A percentile compares a stretch with the other conserved stretches of the same genome.
These are phyloP conservation scores for Oenanthe sinensis DNA, from an alignment of 129 eudicot species.

Conservation along the genomic window DNA sequence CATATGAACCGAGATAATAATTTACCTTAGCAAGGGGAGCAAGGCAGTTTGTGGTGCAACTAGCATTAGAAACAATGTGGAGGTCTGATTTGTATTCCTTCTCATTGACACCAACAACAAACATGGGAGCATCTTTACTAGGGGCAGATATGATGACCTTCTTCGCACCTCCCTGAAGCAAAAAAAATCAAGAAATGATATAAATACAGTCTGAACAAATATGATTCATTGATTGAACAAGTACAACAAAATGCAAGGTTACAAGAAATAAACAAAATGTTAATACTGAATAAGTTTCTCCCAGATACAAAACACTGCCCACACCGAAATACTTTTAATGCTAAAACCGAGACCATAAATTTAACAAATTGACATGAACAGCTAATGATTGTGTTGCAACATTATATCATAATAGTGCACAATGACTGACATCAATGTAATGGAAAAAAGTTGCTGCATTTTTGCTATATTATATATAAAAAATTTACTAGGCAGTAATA, in stretches of 20 bases:
- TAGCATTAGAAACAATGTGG: slow-evolving; percentile 63
- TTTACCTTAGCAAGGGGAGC: slow-evolving; percentile 62
- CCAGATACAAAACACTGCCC: not conserved
- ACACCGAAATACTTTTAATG: not conserved
- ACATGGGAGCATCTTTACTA: slow-evolving; percentile 71
- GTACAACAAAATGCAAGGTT: not conserved
- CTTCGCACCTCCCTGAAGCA: slow-evolving; percentile 59
- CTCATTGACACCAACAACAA: slow-evolving; percentile 71
- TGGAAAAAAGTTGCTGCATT: not conserved
- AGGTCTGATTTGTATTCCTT: slow-evolving; percentile 54
- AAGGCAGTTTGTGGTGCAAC: slow-evolving; percentile 65
- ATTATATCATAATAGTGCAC: not conserved
- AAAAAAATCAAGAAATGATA: not conserved
- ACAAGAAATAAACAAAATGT: not conserved
- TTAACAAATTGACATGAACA: not conserved
- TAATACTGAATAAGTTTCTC: not conserved
- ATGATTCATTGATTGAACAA: not conserved
- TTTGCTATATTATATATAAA: too few relatives aligned
- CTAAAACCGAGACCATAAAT: not conserved
- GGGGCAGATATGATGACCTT: slow-evolving; percentile 65
- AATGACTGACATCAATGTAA: not conserved
- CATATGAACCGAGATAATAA: not conserved
- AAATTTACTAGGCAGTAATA: not conserved
- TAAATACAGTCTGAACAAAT: not conserved
- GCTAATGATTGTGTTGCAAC: not conserved